Conservation (phyloP, 2,329 filamentous ascomycete genomes). For the Scytalidium lignicola region DNA sequence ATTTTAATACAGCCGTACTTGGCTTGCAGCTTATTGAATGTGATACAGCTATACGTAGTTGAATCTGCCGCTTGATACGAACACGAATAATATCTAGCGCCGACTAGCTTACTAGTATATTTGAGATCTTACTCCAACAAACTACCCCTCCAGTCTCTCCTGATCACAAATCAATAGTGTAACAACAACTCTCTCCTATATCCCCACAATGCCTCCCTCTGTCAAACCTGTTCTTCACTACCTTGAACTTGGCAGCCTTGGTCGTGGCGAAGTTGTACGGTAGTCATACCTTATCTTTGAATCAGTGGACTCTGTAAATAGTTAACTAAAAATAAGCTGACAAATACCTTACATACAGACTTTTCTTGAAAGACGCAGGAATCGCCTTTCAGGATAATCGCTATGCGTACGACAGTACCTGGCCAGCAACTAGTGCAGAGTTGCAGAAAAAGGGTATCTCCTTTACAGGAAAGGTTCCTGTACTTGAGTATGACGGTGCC, state of each 20-base stretch:
- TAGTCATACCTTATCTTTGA: conserved; percentile 4
- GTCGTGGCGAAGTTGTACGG: conserved; percentile 26
- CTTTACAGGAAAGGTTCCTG: conserved; percentile 30
- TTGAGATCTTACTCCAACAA: no score
- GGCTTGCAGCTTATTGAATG: no score
- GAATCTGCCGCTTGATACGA: no score
- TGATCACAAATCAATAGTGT: no score
- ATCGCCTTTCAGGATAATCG: conserved; percentile 24
- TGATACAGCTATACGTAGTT: no score
- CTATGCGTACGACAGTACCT: conserved; percentile 25
- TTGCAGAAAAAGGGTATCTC: conserved; percentile 23
- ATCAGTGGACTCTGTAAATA: no score
- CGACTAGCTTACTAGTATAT: no score
- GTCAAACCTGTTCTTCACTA: conserved; percentile 15
- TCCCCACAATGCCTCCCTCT: background rate
- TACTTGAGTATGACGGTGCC: conserved; percentile 30
- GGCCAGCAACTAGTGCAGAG: conserved; percentile 21
- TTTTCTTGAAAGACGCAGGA: conserved; percentile 26
- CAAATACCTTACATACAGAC: conserved; percentile 9
- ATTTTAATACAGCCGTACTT: no score
- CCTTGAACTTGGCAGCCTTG: conserved; percentile 22
- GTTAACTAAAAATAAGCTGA: background rate
- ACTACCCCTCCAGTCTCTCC: no score
- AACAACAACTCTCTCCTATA: no score
- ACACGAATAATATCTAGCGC: no score